A percentile compares a stretch with the other conserved stretches of the same genome.
These are phyloP conservation scores for Exophiala viscosa DNA, from an alignment of 2,329 filamentous ascomycete genomes.

Conservation along the genomic window DNA sequence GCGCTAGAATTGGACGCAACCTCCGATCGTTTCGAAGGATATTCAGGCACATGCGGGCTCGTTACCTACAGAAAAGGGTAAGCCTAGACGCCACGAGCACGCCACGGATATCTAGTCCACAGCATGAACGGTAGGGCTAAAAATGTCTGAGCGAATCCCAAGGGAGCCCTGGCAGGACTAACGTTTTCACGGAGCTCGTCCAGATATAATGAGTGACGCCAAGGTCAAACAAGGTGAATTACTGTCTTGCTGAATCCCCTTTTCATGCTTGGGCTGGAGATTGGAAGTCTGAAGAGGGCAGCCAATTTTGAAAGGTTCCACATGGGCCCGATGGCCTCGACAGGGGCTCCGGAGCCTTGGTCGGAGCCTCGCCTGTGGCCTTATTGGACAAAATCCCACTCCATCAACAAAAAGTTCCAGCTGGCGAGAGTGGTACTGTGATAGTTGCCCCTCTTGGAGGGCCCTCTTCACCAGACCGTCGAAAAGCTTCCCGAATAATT, in stretches of 20 bases:
- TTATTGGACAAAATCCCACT: background rate
- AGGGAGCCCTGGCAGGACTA: no score
- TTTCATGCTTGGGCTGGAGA: no score
- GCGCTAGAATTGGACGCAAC: background rate
- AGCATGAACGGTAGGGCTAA: no score
- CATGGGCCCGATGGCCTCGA: background rate
- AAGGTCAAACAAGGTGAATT: no score
- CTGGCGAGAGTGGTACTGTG: background rate
- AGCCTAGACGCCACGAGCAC: background rate
- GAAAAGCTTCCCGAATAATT: background rate
- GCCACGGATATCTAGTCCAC: background rate
- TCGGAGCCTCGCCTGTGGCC: background rate
- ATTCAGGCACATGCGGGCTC: no score
- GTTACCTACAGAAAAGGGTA: background rate
- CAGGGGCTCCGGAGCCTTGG: background rate
- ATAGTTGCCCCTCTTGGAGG: background rate
- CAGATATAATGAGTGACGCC: no score
- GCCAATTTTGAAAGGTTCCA: background rate
- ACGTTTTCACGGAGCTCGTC: no score
- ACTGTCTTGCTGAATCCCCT: no score
- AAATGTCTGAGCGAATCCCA: no score
- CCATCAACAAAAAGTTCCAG: background rate
- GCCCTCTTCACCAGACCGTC: background rate
- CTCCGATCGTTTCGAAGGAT: background rate
- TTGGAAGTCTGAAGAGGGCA: background rate